phyloP scores from a whole-genome alignment of 257 asterid genomes.

The Lithospermum erythrorhizon region DNA sequence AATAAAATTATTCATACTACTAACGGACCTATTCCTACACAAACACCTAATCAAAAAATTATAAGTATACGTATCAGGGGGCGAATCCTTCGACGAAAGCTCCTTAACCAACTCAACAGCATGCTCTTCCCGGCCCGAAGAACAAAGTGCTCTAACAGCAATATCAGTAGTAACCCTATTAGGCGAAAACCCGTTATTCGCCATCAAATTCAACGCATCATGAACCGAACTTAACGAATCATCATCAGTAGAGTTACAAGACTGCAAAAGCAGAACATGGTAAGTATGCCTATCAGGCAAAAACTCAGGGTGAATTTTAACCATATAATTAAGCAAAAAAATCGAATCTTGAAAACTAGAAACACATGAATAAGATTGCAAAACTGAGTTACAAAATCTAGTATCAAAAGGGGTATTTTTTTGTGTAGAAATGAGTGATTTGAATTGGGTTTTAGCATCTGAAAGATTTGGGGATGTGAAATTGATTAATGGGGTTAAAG shows the following conservation, averaged over 20 bases:
- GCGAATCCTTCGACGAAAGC: constrained; percentile 39
- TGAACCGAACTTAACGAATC: constrained; percentile 43
- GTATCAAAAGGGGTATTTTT: constrained; percentile 38
- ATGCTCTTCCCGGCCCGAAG: constrained; percentile 59
- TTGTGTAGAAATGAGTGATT: constrained; percentile 43
- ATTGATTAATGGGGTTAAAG: constrained; percentile 21
- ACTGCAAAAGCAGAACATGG: constrained; percentile 48
- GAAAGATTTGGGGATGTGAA: constrained; percentile 55
- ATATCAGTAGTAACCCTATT: constrained; percentile 54
- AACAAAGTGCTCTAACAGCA: constrained; percentile 72
- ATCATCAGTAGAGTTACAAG: constrained; percentile 40
- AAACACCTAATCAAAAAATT: constrained; percentile 72
- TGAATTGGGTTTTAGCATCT: constrained; percentile 71
- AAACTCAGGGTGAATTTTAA: constrained; percentile 62
- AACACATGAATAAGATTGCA: constrained; percentile 54
- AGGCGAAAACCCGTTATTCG: constrained; percentile 49
- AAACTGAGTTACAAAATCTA: constrained; percentile 45
- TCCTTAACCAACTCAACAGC: constrained; percentile 70
- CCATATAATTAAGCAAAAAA: constrained; percentile 67
- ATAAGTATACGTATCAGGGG: constrained; percentile 59
- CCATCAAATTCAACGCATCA: constrained; percentile 64
- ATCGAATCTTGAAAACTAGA: constrained; percentile 71
- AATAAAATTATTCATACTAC: constrained; percentile 44
- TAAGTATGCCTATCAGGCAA: constrained; percentile 64
- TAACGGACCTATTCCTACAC: constrained; percentile 51